Percentiles rank a stretch among this genome's conserved stretches.
Evolutionary conservation across 768 basidiomycete species (phyloP).

Genomic region (Pleurotus cornucopiae): DNA sequence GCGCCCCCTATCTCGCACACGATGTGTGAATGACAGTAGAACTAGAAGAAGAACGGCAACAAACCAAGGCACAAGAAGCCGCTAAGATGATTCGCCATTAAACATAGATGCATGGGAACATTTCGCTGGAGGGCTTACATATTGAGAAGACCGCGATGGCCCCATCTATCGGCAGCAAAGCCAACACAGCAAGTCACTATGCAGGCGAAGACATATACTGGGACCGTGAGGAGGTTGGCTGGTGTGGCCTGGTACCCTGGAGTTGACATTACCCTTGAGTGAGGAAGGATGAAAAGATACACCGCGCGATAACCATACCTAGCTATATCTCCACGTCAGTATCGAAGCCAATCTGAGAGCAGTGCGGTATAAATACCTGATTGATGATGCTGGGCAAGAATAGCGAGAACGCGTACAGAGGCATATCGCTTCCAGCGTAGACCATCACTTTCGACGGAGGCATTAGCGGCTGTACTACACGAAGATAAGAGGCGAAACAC

Average conservation of each 20-base stretch:
- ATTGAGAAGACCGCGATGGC: conserved; percentile 59
- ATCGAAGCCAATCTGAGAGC: too few relatives aligned
- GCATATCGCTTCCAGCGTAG: conserved; percentile 56
- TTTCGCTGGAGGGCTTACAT: conserved; percentile 36
- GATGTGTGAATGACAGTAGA: neutral
- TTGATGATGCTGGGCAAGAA: conserved; percentile 80
- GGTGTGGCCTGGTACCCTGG: conserved; percentile 63
- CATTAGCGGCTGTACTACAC: neutral
- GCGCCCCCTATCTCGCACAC: conserved; percentile 34
- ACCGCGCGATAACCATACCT: conserved; percentile 23
- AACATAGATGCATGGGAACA: neutral
- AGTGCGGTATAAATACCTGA: conserved; percentile 35
- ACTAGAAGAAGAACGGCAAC: conserved; percentile 13
- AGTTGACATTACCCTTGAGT: neutral
- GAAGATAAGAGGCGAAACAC: conserved; percentile 12
- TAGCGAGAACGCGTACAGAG: conserved; percentile 72
- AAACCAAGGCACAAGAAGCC: conserved; percentile 32
- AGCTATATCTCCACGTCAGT: conserved; percentile 23
- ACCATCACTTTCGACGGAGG: conserved; percentile 39
- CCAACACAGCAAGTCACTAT: conserved; percentile 62
- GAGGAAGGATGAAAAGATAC: neutral
- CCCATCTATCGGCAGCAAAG: conserved; percentile 56
- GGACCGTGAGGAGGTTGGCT: conserved; percentile 75
- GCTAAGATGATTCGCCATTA: conserved; percentile 15
- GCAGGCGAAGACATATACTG: conserved; percentile 70